phyloP scores from a whole-genome alignment of 306 rosid genomes.

The Cicer arietinum region DNA sequence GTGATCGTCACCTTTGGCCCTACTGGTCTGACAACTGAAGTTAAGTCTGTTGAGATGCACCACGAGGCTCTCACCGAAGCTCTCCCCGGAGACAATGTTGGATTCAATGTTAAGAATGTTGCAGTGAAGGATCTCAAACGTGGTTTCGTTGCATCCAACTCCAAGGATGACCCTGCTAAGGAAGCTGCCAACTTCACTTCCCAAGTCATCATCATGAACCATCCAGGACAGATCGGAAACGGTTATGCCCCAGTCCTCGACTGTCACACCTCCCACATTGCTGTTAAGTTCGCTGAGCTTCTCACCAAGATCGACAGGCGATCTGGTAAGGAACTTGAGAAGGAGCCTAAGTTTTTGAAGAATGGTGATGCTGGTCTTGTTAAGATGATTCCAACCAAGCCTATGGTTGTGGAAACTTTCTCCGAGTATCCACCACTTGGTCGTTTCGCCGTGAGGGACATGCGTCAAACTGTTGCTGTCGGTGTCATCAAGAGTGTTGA shows the following conservation, averaged over 20 bases:
- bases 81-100: slow-evolving; percentile 55
- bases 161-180: slow-evolving; percentile 55
- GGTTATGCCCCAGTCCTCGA: slow-evolving; percentile 62
- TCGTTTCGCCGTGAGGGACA: slow-evolving; percentile 68
- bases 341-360: slow-evolving; percentile 58
- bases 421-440: slow-evolving; percentile 60
- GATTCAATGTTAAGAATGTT: slow-evolving; percentile 53
- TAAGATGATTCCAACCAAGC: slow-evolving; percentile 56
- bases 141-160: slow-evolving; percentile 53
- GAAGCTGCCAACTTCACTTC: slow-evolving; percentile 53
- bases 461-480: slow-evolving; percentile 55
- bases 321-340: slow-evolving; percentile 57
- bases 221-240: slow-evolving; percentile 53
- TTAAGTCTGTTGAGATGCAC: slow-evolving; percentile 60
- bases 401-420: slow-evolving; percentile 55
- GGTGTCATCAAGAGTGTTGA: slow-evolving; percentile 52
- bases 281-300: slow-evolving; percentile 58
- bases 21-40: slow-evolving; percentile 54
- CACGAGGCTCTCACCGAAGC: slow-evolving; percentile 51
- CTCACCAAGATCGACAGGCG: slow-evolving; percentile 62
- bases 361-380: slow-evolving; percentile 52
- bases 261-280: slow-evolving; percentile 71
- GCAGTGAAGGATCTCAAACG: slow-evolving; percentile 59
- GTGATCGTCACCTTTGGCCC: slow-evolving; percentile 53
- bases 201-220: slow-evolving; percentile 54